Evolutionary conservation across 352 stramenopile genomes (phyloP).

Genomic region (Phytophthora fragariaefolia): DNA sequence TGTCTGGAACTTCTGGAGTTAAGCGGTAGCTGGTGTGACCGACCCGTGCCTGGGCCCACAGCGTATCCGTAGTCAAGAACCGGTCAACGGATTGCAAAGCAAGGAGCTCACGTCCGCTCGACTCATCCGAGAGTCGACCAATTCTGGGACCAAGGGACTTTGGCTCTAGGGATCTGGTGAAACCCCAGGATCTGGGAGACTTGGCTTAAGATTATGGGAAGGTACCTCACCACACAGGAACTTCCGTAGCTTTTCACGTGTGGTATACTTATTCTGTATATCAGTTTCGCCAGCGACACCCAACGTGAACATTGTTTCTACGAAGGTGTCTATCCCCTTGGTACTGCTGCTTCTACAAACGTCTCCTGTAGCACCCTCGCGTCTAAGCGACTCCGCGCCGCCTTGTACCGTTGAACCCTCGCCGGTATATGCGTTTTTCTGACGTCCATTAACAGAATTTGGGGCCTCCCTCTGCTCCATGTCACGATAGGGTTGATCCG

Average conservation of each 20-base stretch:
- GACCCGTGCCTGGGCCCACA: too few relatives aligned
- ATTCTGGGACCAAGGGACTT: too few relatives aligned
- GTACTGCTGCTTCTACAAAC: not conserved
- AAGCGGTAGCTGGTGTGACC: too few relatives aligned
- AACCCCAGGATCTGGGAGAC: too few relatives aligned
- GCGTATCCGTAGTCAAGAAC: too few relatives aligned
- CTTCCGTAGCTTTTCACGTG: conserved; percentile 11
- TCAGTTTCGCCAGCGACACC: conserved; percentile 3
- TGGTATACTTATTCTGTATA: conserved; percentile 13
- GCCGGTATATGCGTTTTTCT: not conserved
- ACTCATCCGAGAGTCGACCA: too few relatives aligned
- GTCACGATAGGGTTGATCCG: not conserved
- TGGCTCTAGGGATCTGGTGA: too few relatives aligned
- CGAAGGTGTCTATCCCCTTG: not conserved
- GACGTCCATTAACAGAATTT: conserved; percentile 4
- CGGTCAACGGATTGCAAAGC: too few relatives aligned
- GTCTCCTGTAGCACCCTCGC: not conserved
- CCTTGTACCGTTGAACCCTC: not conserved
- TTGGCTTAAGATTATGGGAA: too few relatives aligned
- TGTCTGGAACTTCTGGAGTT: too few relatives aligned
- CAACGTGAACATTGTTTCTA: conserved; percentile 20
- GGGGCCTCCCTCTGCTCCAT: conserved; percentile 1
- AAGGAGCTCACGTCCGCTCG: too few relatives aligned
- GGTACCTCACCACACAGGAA: conserved; percentile 1
- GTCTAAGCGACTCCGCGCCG: not conserved